Evolutionary conservation across 805 yeast species (phyloP).

Genomic region (Candida manassasensis): DNA sequence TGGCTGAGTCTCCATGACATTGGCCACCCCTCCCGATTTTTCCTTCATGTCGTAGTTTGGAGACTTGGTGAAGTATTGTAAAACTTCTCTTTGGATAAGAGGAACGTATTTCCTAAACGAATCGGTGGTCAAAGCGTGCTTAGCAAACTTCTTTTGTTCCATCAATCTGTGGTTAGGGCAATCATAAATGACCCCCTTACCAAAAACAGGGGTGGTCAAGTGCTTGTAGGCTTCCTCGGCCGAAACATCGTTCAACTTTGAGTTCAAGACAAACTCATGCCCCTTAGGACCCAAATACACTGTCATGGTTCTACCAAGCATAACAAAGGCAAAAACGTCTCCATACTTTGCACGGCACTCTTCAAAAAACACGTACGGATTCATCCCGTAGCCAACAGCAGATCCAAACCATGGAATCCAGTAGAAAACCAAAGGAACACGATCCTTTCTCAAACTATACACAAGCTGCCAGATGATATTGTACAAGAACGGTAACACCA

Average conservation of each 20-base stretch:
- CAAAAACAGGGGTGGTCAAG: slow-evolving; percentile 98
- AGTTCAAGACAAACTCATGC: slow-evolving; percentile 91
- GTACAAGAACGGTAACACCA: slow-evolving; percentile 58
- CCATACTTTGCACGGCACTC: slow-evolving; percentile 79
- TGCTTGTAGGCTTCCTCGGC: slow-evolving; percentile 97
- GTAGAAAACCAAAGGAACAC: slow-evolving; percentile 87
- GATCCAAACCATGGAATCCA: slow-evolving; percentile 96
- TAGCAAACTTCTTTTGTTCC: slow-evolving; percentile 98
- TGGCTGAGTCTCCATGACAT: slow-evolving; percentile 82
- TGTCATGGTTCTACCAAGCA: slow-evolving; percentile 90
- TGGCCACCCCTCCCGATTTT: slow-evolving; percentile 42
- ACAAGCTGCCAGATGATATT: slow-evolving; percentile 61
- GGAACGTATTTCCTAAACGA: slow-evolving; percentile 87
- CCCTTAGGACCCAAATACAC: slow-evolving; percentile 97
- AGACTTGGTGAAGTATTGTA: slow-evolving; percentile 56
- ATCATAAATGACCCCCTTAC: slow-evolving; percentile 95
- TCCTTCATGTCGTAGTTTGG: slow-evolving; percentile 41
- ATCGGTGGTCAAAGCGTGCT: slow-evolving; percentile 80
- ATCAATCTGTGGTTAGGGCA: slow-evolving; percentile 89
- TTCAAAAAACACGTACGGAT: slow-evolving; percentile 87
- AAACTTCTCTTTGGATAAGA: slow-evolving; percentile 71
- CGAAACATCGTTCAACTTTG: slow-evolving; percentile 81
- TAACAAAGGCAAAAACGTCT: slow-evolving; percentile 84
- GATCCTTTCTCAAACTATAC: slow-evolving; percentile 69
- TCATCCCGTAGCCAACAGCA: slow-evolving; percentile 84